phyloP scores from a whole-genome alignment of 192 early-diverging fungal genomes.

The Phlyctochytrium arcticum region DNA sequence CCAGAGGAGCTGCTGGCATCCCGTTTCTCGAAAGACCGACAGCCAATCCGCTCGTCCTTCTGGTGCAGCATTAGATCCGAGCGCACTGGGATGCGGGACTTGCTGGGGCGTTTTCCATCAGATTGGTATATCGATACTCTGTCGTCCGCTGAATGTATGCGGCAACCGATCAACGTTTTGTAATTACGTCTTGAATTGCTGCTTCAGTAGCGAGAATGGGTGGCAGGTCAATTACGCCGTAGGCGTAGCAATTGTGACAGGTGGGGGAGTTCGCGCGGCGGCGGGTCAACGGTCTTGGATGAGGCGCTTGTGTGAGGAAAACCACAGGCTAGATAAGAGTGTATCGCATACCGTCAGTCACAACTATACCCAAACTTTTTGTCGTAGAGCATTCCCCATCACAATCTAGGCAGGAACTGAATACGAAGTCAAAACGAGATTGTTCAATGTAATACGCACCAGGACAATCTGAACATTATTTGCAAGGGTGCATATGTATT shows the following conservation, averaged over 20 bases:
- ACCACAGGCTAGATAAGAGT: background rate
- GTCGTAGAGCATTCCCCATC: constrained; percentile 14
- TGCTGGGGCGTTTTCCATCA: too few relatives aligned
- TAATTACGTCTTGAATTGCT: background rate
- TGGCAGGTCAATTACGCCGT: constrained; percentile 3
- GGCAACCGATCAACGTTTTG: background rate
- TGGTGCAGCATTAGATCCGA: too few relatives aligned
- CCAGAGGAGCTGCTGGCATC: too few relatives aligned
- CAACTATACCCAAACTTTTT: constrained; percentile 4
- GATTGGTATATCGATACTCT: too few relatives aligned
- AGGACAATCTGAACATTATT: constrained; percentile 10
- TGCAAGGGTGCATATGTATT: constrained; percentile 1
- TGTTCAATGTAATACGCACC: background rate
- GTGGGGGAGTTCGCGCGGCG: background rate
- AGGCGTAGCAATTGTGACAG: background rate
- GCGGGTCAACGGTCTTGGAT: background rate
- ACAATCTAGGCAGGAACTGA: background rate
- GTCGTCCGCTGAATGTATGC: too few relatives aligned
- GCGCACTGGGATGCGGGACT: too few relatives aligned
- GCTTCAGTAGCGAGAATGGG: background rate
- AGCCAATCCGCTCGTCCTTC: too few relatives aligned
- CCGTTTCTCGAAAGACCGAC: too few relatives aligned
- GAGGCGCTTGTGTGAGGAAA: background rate
- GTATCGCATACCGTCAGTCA: background rate
- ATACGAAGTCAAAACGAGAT: background rate